Conservation (phyloP, 2,329 filamentous ascomycete genomes). For the Mariannaea elegans region DNA sequence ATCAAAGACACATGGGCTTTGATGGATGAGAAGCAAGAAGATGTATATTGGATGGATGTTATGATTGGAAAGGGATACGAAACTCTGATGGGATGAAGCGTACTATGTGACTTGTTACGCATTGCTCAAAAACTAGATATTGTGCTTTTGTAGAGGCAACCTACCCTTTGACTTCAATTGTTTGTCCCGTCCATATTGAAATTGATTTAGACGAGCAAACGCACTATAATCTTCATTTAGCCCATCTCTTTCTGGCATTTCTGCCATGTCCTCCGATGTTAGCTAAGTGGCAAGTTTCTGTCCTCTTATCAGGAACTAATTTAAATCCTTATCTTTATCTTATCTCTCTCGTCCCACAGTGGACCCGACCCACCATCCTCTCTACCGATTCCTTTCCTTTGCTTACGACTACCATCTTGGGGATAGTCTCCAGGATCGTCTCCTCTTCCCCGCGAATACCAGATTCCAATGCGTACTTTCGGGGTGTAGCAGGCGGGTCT, state of each 20-base stretch:
- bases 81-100: constrained; percentile 38
- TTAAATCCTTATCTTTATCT: neutral
- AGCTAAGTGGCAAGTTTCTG: no score
- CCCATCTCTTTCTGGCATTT: no score
- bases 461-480: neutral
- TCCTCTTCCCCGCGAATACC: constrained; percentile 23
- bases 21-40: constrained; percentile 46
- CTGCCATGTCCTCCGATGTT: no score
- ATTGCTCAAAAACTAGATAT: no score
- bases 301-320: no score
- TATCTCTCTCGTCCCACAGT: neutral
- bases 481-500: neutral
- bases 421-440: constrained; percentile 14
- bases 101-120: neutral
- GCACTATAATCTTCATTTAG: no score
- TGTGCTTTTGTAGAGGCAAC: no score
- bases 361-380: neutral
- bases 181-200: no score
- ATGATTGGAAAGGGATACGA: constrained; percentile 42
- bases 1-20: constrained; percentile 33
- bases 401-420: constrained; percentile 21
- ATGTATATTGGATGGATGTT: constrained; percentile 57
- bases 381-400: constrained; percentile 21
- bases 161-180: no score
- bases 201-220: no score